A percentile compares a stretch with the other conserved stretches of the same genome.
Conservation (phyloP, 305 asterid species). For the Plantago lanceolata region DNA sequence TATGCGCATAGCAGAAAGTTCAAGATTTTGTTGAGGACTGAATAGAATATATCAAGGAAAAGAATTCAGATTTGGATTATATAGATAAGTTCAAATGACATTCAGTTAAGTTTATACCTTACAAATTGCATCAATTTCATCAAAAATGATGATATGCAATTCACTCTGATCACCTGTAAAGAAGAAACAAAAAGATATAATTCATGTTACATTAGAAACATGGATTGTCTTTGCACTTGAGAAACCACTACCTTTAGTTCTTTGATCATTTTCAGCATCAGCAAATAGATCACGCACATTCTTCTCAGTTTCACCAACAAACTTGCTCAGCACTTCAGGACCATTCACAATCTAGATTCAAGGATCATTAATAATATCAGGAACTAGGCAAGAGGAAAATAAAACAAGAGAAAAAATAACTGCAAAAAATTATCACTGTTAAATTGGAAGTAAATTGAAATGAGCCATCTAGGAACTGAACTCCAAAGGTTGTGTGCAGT, state of each 20-base stretch:
- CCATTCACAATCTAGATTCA: conserved; percentile 85
- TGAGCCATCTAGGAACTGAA: conserved; percentile 5
- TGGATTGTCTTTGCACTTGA: conserved; percentile 18
- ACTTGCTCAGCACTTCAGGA: conserved; percentile 96
- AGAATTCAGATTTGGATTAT: conserved; percentile 6
- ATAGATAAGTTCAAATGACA: conserved; percentile 2
- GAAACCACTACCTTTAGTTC: conserved; percentile 60
- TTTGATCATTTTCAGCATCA: conserved; percentile 97
- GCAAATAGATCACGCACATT: conserved; percentile 97
- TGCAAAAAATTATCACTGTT: conserved; percentile 6
- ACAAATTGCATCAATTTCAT: conserved; percentile 99
- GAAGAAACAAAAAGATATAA: conserved; percentile 25
- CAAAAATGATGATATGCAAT: conserved; percentile 96
- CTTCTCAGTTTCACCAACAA: conserved; percentile 98
- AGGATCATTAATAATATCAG: conserved; percentile 23
- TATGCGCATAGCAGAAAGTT: background rate
- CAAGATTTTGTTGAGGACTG: conserved; percentile 14
- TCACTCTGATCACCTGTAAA: conserved; percentile 96
- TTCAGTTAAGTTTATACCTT: conserved; percentile 57
- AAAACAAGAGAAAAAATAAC: conserved; percentile 19
- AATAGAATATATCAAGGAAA: conserved; percentile 12
- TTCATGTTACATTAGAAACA: conserved; percentile 16
- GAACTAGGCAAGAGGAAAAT: conserved; percentile 13
- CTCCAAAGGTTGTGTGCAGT: background rate
- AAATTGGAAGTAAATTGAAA: no score